Evolutionary conservation across 2,329 filamentous ascomycete species (phyloP).

Genomic region (Cordyceps militaris): DNA sequence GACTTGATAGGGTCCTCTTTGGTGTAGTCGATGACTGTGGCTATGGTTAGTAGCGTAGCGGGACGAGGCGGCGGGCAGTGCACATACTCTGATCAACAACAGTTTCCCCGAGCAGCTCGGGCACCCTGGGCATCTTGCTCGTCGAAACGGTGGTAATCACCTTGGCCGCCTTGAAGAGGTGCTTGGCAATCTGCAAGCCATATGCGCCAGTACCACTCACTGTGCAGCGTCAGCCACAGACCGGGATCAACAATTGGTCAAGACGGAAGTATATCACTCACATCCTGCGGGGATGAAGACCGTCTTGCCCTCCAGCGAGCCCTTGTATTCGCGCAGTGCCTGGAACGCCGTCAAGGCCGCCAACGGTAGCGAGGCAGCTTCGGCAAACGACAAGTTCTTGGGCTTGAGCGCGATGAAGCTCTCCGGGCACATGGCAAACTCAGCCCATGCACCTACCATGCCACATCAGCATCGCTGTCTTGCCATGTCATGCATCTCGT

Average conservation of each 20-base stretch:
- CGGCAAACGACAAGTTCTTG: constrained; percentile 30
- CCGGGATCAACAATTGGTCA: no score
- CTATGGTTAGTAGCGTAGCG: background rate
- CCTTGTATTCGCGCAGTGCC: constrained; percentile 28
- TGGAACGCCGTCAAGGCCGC: constrained; percentile 35
- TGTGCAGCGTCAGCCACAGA: background rate
- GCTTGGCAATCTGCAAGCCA: constrained; percentile 36
- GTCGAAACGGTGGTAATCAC: constrained; percentile 40
- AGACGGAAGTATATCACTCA: constrained; percentile 13
- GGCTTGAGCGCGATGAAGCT: constrained; percentile 33
- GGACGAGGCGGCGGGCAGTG: background rate
- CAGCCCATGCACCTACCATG: constrained; percentile 27
- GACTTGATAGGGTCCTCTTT: constrained; percentile 15
- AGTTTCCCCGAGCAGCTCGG: constrained; percentile 30
- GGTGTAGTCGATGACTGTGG: constrained; percentile 22
- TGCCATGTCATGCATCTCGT: background rate
- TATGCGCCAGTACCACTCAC: constrained; percentile 21
- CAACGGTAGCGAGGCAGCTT: constrained; percentile 38
- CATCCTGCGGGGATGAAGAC: constrained; percentile 21
- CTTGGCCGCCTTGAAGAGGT: constrained; percentile 35
- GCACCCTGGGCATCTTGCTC: constrained; percentile 30
- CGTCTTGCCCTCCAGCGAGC: constrained; percentile 31
- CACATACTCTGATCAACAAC: constrained; percentile 29
- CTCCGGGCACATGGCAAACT: constrained; percentile 28
- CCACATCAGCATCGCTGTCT: background rate